Percentiles rank a stretch among this genome's conserved stretches.
Conservation (phyloP, 495 filamentous ascomycete genomes). For the Arthonia radiata region DNA sequence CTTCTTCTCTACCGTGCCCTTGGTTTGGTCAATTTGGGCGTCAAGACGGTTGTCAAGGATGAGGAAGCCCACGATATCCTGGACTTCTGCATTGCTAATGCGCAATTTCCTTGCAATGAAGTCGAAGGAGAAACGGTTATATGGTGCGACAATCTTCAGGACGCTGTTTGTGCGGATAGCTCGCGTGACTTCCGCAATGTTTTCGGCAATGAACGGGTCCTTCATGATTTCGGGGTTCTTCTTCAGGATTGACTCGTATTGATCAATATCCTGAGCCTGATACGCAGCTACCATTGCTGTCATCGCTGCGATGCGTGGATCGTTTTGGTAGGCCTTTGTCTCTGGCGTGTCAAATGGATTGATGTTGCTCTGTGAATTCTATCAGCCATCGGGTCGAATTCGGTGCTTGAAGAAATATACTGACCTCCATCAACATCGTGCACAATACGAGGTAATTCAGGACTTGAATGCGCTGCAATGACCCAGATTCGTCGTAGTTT, state of each 20-base stretch:
- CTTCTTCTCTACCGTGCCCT: conserved; percentile 58
- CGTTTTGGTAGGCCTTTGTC: conserved; percentile 95
- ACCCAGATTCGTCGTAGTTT: conserved; percentile 96
- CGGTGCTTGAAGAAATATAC: no score
- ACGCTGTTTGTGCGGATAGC: conserved; percentile 95
- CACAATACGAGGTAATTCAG: conserved; percentile 91
- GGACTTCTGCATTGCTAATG: conserved; percentile 62
- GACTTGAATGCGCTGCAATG: conserved; percentile 85
- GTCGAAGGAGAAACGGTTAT: conserved; percentile 66
- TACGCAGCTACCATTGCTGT: conserved; percentile 91
- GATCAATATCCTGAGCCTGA: conserved; percentile 81
- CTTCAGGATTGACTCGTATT: conserved; percentile 68
- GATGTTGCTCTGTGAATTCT: no score
- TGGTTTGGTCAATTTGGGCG: conserved; percentile 73
- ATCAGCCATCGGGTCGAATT: no score
- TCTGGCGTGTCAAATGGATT: conserved; percentile 98
- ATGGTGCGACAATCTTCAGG: conserved; percentile 78
- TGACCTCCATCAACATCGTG: conserved; percentile 97
- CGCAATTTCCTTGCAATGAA: conserved; percentile 72
- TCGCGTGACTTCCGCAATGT: conserved; percentile 95
- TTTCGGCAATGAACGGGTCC: conserved; percentile 93
- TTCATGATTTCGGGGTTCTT: conserved; percentile 72
- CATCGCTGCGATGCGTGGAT: conserved; percentile 88
- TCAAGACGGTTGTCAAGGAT: conserved; percentile 72
- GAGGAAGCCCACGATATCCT: conserved; percentile 79